Evolutionary conservation across 2,329 filamentous ascomycete genomes (phyloP), one percentile per base, ranked within the genome.

Genomic region (Diaporthe australafricana): DNA sequence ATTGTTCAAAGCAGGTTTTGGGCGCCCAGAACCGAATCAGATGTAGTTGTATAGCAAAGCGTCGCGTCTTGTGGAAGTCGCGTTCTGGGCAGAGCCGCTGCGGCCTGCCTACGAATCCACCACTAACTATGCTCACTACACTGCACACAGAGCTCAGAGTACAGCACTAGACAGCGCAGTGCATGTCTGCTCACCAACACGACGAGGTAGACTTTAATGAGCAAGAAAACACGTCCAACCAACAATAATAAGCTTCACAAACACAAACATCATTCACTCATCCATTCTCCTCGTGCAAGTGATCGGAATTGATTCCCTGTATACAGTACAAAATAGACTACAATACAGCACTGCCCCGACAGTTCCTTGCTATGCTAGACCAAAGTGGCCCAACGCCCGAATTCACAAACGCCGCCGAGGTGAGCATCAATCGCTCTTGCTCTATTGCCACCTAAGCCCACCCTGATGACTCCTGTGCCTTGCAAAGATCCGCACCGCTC

Each of bases 381-480:
- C 55, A 16, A 16, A n/a, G 47, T 11, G 60, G 32, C 53, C 42
- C 67, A 60, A 52, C 22, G 27, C 35, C 63, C 17, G 8, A 60
- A 40, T 12, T 30, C 47, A 38, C 30, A 35, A 65, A 65, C 60
- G 60, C 53, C 50, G 42, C 38, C 35, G n/a, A n/a, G n/a, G 12
- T 50, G 67, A 69, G 42, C 60, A 65, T 35, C 47, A 45, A 22
- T 20, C 48, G 57, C 57, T 48, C 42, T 30, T 60, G 67, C 56
- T 60, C 53, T 69, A 50, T 60, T 40, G 42, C 30, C 45, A 11
- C 40, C 53, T 25, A 48, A 22, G n/a, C 42, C 22, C 12, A 52
- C n/a, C 66, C 67, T 17, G 5, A 20, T 60, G 67, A 60, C 67
- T 52, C 67, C 67, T 20, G 27, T 32, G 60, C 60, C 30, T 60